Evolutionary conservation across 225 moss, liverwort and hornwort genomes (phyloP).

Genomic region (Bryoerythrophyllum caledonicum): DNA sequence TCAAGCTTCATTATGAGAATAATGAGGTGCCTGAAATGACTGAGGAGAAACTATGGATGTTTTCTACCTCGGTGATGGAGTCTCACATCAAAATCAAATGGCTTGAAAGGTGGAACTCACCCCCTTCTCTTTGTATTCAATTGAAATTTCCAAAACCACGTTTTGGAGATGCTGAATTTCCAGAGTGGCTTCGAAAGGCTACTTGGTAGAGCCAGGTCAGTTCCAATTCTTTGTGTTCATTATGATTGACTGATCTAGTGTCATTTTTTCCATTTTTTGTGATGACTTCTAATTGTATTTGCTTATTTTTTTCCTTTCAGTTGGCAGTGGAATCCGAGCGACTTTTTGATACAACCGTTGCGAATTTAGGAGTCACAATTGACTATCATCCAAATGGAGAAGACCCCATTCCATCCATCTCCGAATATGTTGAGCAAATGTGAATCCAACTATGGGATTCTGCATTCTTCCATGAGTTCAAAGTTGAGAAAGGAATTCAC

Average conservation of each 20-base stretch:
- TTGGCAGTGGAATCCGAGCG: not conserved
- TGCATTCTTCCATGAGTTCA: not conserved
- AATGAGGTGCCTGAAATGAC: too few species aligned
- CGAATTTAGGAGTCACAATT: not conserved
- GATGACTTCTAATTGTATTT: not conserved
- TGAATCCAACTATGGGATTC: not conserved
- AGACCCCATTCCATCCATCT: not conserved
- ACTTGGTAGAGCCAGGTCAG: not conserved
- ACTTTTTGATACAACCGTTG: not conserved
- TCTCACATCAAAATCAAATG: not conserved
- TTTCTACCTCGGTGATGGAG: too few species aligned
- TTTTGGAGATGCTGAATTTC: not conserved
- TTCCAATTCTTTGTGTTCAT: not conserved
- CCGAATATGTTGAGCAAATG: not conserved
- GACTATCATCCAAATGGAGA: not conserved
- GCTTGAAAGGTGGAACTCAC: not conserved
- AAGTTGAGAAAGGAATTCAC: not conserved
- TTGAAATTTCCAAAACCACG: not conserved
- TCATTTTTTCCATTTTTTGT: not conserved
- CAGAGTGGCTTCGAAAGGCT: not conserved
- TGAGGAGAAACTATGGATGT: too few species aligned
- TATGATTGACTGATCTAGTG: not conserved
- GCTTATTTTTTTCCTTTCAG: not conserved
- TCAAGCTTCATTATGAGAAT: too few species aligned
- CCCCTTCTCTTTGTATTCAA: not conserved